Evolutionary conservation across 2,329 filamentous ascomycete species (phyloP).

Genomic region (Cercospora berteroae): DNA sequence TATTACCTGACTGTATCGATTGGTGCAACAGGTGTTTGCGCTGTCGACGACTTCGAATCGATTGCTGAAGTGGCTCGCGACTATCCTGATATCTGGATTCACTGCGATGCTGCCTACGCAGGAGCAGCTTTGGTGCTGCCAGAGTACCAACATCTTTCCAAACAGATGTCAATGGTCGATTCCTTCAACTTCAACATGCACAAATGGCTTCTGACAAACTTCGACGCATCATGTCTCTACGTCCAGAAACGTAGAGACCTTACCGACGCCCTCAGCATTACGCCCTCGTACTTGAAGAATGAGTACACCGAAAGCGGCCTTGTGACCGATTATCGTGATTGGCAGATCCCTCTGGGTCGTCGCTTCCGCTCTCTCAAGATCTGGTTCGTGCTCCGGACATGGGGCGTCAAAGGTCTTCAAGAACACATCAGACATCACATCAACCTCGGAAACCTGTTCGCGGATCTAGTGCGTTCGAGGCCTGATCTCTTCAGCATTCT

Average conservation of each 20-base stretch:
- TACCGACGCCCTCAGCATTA: conserved; percentile 75
- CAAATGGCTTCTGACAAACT: conserved; percentile 95
- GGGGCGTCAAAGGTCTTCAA: conserved; percentile 73
- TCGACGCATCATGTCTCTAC: conserved; percentile 79
- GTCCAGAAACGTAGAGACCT: conserved; percentile 73
- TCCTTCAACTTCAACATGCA: conserved; percentile 96
- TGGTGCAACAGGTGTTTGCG: conserved; percentile 85
- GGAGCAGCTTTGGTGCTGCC: conserved; percentile 79
- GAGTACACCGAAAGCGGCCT: conserved; percentile 74
- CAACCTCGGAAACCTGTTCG: conserved; percentile 67
- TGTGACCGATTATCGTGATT: conserved; percentile 94
- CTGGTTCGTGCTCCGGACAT: conserved; percentile 88
- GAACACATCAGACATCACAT: conserved; percentile 70
- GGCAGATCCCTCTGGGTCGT: conserved; percentile 90
- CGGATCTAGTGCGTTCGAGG: conserved; percentile 56
- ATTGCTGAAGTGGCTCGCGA: conserved; percentile 59
- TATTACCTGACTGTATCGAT: conserved; percentile 84
- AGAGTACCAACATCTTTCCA: conserved; percentile 70
- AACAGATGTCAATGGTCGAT: conserved; percentile 67
- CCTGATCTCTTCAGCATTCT: conserved; percentile 73
- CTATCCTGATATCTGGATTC: conserved; percentile 74
- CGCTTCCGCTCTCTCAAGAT: conserved; percentile 87
- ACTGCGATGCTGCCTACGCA: conserved; percentile 91
- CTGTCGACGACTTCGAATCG: conserved; percentile 74
- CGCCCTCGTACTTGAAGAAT: conserved; percentile 80